These are phyloP conservation scores for Nemania abortiva DNA, from an alignment of 2,329 filamentous ascomycete species.

Conservation along the genomic window DNA sequence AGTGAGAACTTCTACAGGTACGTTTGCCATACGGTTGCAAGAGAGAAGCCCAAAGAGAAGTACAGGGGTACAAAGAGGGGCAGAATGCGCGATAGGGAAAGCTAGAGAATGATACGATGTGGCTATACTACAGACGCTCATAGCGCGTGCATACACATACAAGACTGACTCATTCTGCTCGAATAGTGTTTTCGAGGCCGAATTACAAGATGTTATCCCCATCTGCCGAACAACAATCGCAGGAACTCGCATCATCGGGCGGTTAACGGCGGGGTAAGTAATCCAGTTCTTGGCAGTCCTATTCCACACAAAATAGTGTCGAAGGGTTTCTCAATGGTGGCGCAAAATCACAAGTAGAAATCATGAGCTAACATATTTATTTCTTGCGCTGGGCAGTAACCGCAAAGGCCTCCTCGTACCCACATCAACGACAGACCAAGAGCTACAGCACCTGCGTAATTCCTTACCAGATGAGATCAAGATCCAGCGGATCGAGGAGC, in stretches of 20 bases:
- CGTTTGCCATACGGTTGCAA: slow-evolving; percentile 38
- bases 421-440: slow-evolving; percentile 96
- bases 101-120: background rate
- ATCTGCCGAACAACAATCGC: slow-evolving; percentile 97
- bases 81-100: slow-evolving; percentile 7
- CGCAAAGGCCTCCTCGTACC: slow-evolving; percentile 96
- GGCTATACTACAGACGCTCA: slow-evolving; percentile 1
- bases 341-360: background rate
- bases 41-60: background rate
- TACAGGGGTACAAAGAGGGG: background rate
- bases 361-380: slow-evolving; percentile 21
- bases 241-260: slow-evolving; percentile 94
- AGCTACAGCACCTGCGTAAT: slow-evolving; percentile 96
- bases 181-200: slow-evolving; percentile 90
- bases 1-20: slow-evolving; percentile 99
- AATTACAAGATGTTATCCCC: slow-evolving; percentile 96
- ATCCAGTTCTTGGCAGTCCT: background rate
- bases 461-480: slow-evolving; percentile 90
- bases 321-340: slow-evolving; percentile 10
- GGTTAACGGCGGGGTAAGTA: slow-evolving; percentile 87
- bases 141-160: background rate
- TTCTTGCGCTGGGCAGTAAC: slow-evolving; percentile 69
- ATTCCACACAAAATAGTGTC: background rate
- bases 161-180: slow-evolving; percentile 28
- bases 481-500: slow-evolving; percentile 98